Base-by-base conservation (phyloP, 768 basidiomycete genomes). In the Dendrothele bispora region DNA sequence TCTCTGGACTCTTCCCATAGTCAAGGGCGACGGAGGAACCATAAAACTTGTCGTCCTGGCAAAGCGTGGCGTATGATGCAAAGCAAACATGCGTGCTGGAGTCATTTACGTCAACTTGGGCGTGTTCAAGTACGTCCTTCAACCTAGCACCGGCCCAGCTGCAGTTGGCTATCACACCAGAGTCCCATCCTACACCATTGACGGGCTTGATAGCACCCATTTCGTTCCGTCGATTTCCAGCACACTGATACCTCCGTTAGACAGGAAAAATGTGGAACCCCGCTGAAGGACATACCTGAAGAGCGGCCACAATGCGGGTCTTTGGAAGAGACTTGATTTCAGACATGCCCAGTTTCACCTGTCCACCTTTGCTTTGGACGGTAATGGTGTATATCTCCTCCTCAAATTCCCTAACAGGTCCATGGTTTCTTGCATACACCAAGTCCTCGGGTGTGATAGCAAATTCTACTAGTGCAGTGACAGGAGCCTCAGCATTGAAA, bases 371-470 rank as follows among this genome's bases (percentile, higher is more conserved):
- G 38, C 68, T 72, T 27, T 66, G 70, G 43, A 80, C 52, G 17
- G 64, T 58, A 24, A 82, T 42, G 3, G 52, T 55, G 61, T 77
- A 82, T 2, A 64, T 57, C n/a, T 69, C 67, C 21, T 71, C 70
- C 49, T 75, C 71, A 42, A 80, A 76, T 38, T 75, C 71, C 10
- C 74, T 66, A 27, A 81, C 80, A 48, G 74, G 74, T 37, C 86
- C 80, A 55, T 89, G 87, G 56, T 89, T 89, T 27, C 88, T 79
- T 50, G 79, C 80, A 56, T 86, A 91, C 8, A 83, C 70, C n/a
- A 84, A 69, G 37, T 77, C 75, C 43, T 78, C 74, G 1, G 86
- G 86, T 0, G 87, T 88, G 48, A 79, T 28, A 44, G 32, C 36
- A 17, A 82, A 82, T 54, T 83, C 77, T 17, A 81, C 74, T 11